Evolutionary conservation across 2,329 filamentous ascomycete species (phyloP), one percentile per base, ranked within the genome.

Genomic region (Claviceps pazoutovae): DNA sequence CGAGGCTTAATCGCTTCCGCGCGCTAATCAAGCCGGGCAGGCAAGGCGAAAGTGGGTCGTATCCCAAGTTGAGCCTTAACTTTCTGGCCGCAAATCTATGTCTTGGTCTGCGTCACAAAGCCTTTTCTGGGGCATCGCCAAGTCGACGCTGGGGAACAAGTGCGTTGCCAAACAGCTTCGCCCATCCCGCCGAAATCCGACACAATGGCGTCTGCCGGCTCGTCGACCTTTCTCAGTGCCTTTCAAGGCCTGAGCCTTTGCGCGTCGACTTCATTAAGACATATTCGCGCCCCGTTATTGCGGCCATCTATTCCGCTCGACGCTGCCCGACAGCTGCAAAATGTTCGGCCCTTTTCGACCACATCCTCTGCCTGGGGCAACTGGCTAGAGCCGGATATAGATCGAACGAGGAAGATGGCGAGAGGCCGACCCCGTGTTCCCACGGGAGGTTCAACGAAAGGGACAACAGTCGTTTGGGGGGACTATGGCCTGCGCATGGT

Each of bases 401-500:
- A 83, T 60, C 81, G 87, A 57, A 90, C 88, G 65, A 84, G 82
- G 63, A 88, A 87, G 68, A 95, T 94, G 75, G 90, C 89, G 59
- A 96, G 96, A 72, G 93, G 91, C 41, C 81, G 89, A 2, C 84
- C 87, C 48, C 82, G 88, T 60, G 89, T 97, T 48, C 80, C 87
- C 23, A 98, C 90, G 0, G 93, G 93, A 56, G 93, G 93, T 55
- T 94, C 87, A 51, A 83, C 79, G 38, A 89, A 94, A 66, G 93
- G 93, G 59, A 98, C 93, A 38, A 97, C 91, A 0, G 86, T 98
- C 19, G 82, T 94, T 53, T 97, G 89, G 88, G 93, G 93, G 51
- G 90, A 97, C 67, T 98, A 90, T 65, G 93, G 93, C 8, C 73
- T 98, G 59, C 86, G 93, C 53, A 93, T 98, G 83, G 82, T 77